phyloP scores from a whole-genome alignment of 805 yeast genomes.

The Kuraishia hungarica region DNA sequence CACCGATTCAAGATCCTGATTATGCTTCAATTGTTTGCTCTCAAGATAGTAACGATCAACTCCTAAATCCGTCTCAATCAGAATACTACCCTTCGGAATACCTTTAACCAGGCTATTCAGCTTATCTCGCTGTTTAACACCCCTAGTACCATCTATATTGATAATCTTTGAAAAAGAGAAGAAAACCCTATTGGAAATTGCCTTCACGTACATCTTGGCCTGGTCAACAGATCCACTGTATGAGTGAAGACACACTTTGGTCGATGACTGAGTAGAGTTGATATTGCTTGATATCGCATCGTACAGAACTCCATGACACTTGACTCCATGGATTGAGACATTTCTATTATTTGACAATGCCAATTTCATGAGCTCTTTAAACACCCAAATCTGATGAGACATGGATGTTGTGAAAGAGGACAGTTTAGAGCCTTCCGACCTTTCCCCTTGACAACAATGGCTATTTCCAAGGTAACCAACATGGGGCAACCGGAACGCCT shows the following conservation, averaged over 20 bases:
- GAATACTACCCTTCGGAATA: slow-evolving; percentile 26
- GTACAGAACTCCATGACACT: slow-evolving; percentile 56
- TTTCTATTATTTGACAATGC: slow-evolving; percentile 43
- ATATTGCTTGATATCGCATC: slow-evolving; percentile 25
- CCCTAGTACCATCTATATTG: slow-evolving; percentile 23
- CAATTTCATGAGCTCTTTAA: slow-evolving; percentile 40
- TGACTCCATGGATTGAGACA: slow-evolving; percentile 80
- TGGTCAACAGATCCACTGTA: slow-evolving; percentile 79
- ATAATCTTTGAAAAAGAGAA: slow-evolving; percentile 50
- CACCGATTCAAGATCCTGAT: neutral
- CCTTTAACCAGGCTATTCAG: slow-evolving; percentile 18
- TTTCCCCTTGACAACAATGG: neutral
- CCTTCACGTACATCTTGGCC: slow-evolving; percentile 36
- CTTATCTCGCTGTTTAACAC: slow-evolving; percentile 9
- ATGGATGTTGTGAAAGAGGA: slow-evolving; percentile 32
- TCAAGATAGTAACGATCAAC: slow-evolving; percentile 12
- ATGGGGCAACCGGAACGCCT: slow-evolving; percentile 57
- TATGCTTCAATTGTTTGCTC: neutral
- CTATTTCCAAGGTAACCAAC: slow-evolving; percentile 45
- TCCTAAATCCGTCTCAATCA: slow-evolving; percentile 48
- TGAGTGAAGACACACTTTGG: slow-evolving; percentile 65
- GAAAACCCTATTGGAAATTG: slow-evolving; percentile 24
- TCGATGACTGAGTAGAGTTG: slow-evolving; percentile 2
- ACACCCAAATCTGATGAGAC: slow-evolving; percentile 55
- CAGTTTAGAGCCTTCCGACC: neutral